phyloP scores from a whole-genome alignment of 495 filamentous ascomycete species.

The Neurospora sublineolata region DNA sequence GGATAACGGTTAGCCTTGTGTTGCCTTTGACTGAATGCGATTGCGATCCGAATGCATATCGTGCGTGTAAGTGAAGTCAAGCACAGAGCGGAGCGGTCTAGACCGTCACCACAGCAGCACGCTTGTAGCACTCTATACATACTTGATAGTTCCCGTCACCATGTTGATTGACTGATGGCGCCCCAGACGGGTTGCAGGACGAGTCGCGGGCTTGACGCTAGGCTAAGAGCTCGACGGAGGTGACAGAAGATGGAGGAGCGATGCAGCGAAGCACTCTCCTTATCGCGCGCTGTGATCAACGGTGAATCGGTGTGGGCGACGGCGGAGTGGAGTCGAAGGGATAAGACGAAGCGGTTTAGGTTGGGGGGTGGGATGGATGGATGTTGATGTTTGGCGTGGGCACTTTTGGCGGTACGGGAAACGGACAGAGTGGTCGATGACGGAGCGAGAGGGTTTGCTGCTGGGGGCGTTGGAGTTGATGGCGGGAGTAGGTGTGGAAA shows the following conservation, averaged over 20 bases:
- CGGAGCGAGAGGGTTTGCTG: neutral
- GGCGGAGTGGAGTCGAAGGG: slow-evolving; percentile 18
- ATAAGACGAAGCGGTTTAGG: neutral
- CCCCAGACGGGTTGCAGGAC: slow-evolving; percentile 17
- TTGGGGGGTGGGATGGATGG: slow-evolving; percentile 3
- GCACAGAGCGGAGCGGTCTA: neutral
- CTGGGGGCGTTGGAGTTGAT: neutral
- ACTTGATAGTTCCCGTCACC: slow-evolving; percentile 82
- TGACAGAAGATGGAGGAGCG: slow-evolving; percentile 5
- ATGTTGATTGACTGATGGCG: slow-evolving; percentile 38
- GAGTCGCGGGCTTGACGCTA: slow-evolving; percentile 12
- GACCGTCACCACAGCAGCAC: neutral
- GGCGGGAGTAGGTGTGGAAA: neutral
- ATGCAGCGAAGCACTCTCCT: slow-evolving; percentile 15
- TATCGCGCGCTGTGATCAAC: slow-evolving; percentile 15
- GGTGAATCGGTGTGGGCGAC: slow-evolving; percentile 18
- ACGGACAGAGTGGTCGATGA: neutral
- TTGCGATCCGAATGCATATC: too few species aligned
- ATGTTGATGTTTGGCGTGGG: neutral
- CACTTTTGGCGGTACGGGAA: neutral
- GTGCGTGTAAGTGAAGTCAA: neutral
- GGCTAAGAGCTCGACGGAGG: slow-evolving; percentile 7
- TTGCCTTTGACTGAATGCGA: neutral
- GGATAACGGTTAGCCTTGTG: slow-evolving; percentile 10
- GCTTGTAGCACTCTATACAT: slow-evolving; percentile 17